Base-by-base conservation (phyloP, 495 filamentous ascomycete species). In the Penicillium chermesinum region DNA sequence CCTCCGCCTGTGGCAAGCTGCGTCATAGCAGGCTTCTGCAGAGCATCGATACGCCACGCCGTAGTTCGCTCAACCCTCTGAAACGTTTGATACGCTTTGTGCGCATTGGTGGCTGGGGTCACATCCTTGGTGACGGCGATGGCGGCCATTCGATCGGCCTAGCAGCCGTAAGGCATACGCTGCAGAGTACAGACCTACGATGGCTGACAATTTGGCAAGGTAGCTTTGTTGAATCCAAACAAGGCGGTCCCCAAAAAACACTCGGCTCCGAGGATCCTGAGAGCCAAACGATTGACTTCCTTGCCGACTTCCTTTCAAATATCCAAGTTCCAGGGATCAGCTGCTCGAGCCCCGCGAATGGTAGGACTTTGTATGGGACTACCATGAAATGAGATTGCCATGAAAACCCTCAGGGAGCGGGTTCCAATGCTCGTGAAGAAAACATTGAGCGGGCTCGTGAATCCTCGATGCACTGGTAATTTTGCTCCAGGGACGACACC, bases 1-100 rank as follows among this genome's bases (percentile, higher is more conserved):
- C 70, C 87, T 83, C 85, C 89, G 70, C 82, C 70, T 43, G 73
- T 73, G 9, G 67, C 71, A 52, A 75, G 69, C 34, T 74, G 69
- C 5, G 65, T 72, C 66, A 83, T 78, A 55, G 80, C 89, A 2
- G 82, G 72, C 34, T 72, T 76, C 22, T 74, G 71, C 25, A 79
- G 42, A 3, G 81, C 81, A 50, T 95, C 89, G 45, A 89, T 62
- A 7, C 84, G 77, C 85, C 84, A 96, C 33, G 85, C 84, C 55
- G 95, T 80, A 4, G 88, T 88, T n/a, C 84, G 82, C 39, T 89
- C 91, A 2, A 86, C 82, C n/a, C 84, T 86, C 69, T 96, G 89
- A 57, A 96, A 85, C 38, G 86, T 87, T 61, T 94, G 94, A 74
- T 95, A 95, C 58, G 59, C 9, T 45, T 57, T n/a, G 59, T 57